Conservation (phyloP, 345 rosid genomes). For the Fremontodendron californicum region DNA sequence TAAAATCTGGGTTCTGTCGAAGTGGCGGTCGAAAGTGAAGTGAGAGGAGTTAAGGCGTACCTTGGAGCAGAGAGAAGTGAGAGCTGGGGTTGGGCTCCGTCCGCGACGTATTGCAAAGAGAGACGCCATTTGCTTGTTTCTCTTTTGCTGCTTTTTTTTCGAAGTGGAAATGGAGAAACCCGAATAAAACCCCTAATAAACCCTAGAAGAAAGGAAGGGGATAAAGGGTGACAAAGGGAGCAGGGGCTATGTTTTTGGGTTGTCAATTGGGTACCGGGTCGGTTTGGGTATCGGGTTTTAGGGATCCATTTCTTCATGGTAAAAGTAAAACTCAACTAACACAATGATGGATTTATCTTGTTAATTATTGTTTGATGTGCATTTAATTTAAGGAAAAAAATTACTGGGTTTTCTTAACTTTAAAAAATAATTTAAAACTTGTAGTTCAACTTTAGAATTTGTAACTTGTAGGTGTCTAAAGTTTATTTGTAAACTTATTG, state of each 20-base stretch:
- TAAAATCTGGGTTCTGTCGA: conserved; percentile 9
- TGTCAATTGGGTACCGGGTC: background rate
- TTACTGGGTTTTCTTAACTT: too few species aligned
- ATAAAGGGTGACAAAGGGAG: background rate
- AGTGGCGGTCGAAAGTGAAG: conserved; percentile 9
- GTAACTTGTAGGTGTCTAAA: too few species aligned
- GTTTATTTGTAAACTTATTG: too few species aligned
- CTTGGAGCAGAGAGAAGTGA: conserved; percentile 31
- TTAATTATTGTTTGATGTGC: too few species aligned
- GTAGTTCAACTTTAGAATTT: too few species aligned
- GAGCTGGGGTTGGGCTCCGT: conserved; percentile 14
- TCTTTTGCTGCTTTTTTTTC: background rate
- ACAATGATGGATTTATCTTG: too few species aligned
- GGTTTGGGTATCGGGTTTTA: background rate
- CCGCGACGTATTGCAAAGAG: conserved; percentile 41
- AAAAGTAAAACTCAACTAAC: too few species aligned
- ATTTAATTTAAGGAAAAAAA: too few species aligned
- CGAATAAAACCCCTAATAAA: conserved; percentile 25
- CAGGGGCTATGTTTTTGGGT: background rate
- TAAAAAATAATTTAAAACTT: too few species aligned
- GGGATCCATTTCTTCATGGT: too few species aligned
- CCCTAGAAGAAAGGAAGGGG: conserved; percentile 5
- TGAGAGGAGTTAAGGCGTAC: conserved; percentile 27
- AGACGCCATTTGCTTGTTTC: conserved; percentile 33
- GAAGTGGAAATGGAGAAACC: background rate